These are phyloP conservation scores for Panaeolus cyanescens DNA, from an alignment of 768 basidiomycete species.

Conservation along the genomic window DNA sequence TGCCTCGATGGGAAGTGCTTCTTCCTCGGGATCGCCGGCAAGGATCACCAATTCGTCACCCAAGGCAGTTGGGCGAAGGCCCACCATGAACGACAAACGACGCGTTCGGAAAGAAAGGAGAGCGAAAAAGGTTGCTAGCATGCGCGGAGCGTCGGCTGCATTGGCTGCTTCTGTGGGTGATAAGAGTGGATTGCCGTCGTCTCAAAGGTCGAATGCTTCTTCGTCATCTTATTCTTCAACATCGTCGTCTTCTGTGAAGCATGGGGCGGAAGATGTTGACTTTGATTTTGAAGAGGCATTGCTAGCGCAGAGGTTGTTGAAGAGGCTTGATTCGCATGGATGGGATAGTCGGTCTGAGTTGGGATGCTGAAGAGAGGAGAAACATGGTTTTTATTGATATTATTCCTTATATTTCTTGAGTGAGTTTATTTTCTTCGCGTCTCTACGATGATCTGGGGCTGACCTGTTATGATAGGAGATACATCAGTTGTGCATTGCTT, in stretches of 20 bases:
- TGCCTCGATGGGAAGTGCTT: not conserved
- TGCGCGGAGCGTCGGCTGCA: not conserved
- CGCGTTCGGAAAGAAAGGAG: constrained; percentile 6
- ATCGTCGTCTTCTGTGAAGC: not conserved
- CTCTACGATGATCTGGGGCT: not conserved
- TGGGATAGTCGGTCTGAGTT: constrained; percentile 14
- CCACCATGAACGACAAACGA: not conserved
- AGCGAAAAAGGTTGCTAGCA: not conserved
- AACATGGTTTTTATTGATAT: constrained; percentile 18
- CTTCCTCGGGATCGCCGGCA: not conserved
- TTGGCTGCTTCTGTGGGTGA: not conserved
- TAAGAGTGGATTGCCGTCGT: not conserved
- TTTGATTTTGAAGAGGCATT: constrained; percentile 35
- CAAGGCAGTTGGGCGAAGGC: not conserved
- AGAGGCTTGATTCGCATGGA: constrained; percentile 24
- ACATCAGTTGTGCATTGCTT: not conserved
- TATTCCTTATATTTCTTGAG: constrained; percentile 19
- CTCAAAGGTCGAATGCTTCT: not conserved
- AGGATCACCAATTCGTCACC: not conserved
- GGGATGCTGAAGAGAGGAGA: not conserved
- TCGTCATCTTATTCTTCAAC: not conserved
- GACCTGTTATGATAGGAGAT: not conserved
- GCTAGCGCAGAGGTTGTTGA: constrained; percentile 33
- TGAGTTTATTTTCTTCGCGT: constrained; percentile 8
- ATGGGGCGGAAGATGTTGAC: constrained; percentile 20